Base-by-base conservation (phyloP, 1,139 yeast species). In the Debaryomycetaceae sp. region DNA sequence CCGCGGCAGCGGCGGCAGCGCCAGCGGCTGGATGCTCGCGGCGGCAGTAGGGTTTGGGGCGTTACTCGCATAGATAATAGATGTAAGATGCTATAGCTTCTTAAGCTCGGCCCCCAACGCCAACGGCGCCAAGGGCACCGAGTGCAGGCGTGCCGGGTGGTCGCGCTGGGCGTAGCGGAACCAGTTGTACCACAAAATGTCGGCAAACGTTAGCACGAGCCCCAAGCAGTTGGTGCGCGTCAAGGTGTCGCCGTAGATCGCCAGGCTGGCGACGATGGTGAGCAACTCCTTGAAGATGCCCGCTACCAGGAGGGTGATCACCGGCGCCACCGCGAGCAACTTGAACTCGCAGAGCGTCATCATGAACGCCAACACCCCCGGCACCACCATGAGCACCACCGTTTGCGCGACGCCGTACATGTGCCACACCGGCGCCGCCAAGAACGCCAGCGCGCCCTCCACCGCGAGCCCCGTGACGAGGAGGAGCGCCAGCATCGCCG, bases 281-380 rank as follows among this genome's bases (percentile, higher is more conserved):
- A 89, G 63, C 6, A 91, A 65, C 53, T 91, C 98, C 53, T 91
- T 91, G 49, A 89, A 83, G 19, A 91, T 84, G 2, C 98, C 98
- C 0, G 95, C 95, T 22, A 91, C 77, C 4, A 93, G 80, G 23
- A 91, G 61, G 1, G 98, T 89, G 23, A 88, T 68, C 10, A 93
- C 91, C 36, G 85, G 85, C 1, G 96, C 85, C 30, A 83, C 75
- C 35, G 84, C 80, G 30, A 91, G 65, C 11, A 91, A 73, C 40
- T 83, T 78, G 56, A 85, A 91, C 53, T 91, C 98, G 44, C 93
- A 78, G 22, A 86, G 58, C 0, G 96, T 91, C 93, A 91, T 83
- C 57, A 83, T 71, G 47, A 89, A 88, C 7, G 96, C 97, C 28
- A 85, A 60, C 8, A 83, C 41, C 0, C 98, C 97, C 0, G 98